Evolutionary conservation across 2,329 filamentous ascomycete species (phyloP).

Genomic region (Epichloe gansuensis): DNA sequence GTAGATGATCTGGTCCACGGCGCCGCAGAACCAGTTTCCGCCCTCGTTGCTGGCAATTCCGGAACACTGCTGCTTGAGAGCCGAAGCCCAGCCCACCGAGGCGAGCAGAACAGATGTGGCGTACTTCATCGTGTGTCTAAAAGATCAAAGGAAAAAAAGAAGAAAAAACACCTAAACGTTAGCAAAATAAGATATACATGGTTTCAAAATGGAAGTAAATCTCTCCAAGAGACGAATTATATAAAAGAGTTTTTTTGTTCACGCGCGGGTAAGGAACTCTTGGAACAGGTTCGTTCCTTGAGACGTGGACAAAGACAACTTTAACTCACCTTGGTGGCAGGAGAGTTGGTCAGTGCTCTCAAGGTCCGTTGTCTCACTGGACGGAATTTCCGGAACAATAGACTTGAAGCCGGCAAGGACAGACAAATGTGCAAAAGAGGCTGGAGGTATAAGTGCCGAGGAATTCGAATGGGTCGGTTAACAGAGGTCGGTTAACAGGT

Average conservation of each 20-base stretch:
- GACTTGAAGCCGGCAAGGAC: not conserved
- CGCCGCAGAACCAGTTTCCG: conserved; percentile 56
- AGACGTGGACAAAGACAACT: not conserved
- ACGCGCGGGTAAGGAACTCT: not conserved
- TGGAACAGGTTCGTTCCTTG: not conserved
- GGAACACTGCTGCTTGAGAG: conserved; percentile 23
- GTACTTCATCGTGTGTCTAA: conserved; percentile 19
- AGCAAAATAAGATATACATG: not conserved
- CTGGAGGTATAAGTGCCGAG: not conserved
- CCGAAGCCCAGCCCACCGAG: conserved; percentile 18
- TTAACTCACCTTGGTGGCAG: not conserved
- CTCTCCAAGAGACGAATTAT: too few species aligned
- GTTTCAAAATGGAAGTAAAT: too few species aligned
- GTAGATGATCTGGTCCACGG: conserved; percentile 57
- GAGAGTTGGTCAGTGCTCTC: not conserved
- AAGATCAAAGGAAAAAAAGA: not conserved
- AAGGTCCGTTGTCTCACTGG: not conserved
- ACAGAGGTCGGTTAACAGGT: too few species aligned
- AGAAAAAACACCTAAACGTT: not conserved
- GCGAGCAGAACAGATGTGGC: conserved; percentile 15
- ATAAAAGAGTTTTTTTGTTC: too few species aligned
- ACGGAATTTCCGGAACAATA: not conserved
- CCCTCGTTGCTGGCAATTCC: conserved; percentile 23
- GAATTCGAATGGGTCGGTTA: not conserved
- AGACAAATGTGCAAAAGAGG: not conserved